Conservation (phyloP, 139 green algal genomes). For the Tetraselmis chui region DNA sequence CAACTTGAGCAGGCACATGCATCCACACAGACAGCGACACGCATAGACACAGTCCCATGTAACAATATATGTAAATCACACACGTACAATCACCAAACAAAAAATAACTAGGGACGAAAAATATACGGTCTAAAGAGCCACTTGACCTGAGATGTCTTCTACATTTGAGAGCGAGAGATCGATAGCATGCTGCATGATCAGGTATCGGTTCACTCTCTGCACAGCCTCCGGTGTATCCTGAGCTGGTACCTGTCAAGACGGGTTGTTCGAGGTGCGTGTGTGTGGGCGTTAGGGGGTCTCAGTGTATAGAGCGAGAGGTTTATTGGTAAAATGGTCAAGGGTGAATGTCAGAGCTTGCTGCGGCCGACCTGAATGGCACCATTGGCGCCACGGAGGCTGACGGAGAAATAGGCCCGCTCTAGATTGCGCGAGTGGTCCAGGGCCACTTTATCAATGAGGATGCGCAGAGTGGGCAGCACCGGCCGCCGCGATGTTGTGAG, state of each 20-base stretch:
- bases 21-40: too few species aligned
- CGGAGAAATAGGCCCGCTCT: not conserved
- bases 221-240: not conserved
- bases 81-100: too few species aligned
- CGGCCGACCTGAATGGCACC: not conserved
- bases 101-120: too few species aligned
- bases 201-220: not conserved
- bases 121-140: too few species aligned
- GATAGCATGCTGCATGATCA: not conserved
- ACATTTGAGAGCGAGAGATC: not conserved
- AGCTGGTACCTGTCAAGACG: not conserved
- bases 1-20: too few species aligned
- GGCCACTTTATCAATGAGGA: not conserved
- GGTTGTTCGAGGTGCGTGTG: too few species aligned
- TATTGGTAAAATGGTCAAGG: too few species aligned
- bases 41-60: too few species aligned
- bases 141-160: not conserved
- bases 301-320: too few species aligned
- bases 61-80: too few species aligned
- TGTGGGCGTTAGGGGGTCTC: too few species aligned
- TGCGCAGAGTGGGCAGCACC: not conserved
- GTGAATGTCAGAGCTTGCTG: too few species aligned
- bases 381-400: not conserved
- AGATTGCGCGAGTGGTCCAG: not conserved
- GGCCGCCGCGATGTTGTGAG: not conserved